These are phyloP conservation scores for Neurospora sp. DNA, from an alignment of 495 filamentous ascomycete genomes.

Conservation along the genomic window DNA sequence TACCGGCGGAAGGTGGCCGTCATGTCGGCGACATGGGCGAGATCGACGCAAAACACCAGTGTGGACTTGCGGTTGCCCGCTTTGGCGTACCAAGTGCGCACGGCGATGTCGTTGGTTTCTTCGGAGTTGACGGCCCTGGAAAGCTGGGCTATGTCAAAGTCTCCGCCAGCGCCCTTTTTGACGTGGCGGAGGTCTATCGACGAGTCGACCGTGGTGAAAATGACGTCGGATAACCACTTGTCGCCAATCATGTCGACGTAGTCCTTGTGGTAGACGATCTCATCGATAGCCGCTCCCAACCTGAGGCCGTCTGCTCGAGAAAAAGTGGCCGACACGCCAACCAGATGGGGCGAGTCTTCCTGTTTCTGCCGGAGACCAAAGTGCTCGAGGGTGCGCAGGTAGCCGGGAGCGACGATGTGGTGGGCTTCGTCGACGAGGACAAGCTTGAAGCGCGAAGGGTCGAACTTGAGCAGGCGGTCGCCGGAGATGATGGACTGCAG, in stretches of 20 bases:
- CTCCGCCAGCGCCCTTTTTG: conserved; percentile 48
- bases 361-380: conserved; percentile 55
- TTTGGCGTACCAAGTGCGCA: conserved; percentile 74
- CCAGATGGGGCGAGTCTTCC: conserved; percentile 54
- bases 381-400: conserved; percentile 60
- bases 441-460: conserved; percentile 74
- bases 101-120: conserved; percentile 67
- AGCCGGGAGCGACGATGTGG: conserved; percentile 80
- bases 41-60: conserved; percentile 84
- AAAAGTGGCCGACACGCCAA: conserved; percentile 91
- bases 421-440: conserved; percentile 96
- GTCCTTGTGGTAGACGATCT: conserved; percentile 95
- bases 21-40: conserved; percentile 64
- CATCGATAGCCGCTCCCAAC: conserved; percentile 80
- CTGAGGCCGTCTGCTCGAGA: conserved; percentile 82
- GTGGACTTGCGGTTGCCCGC: conserved; percentile 69
- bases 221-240: conserved; percentile 70
- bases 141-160: conserved; percentile 66
- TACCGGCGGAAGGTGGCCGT: conserved; percentile 64
- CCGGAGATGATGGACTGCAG: conserved; percentile 67
- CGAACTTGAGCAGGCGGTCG: conserved; percentile 69
- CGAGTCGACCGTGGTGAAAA: conserved; percentile 87
- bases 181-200: conserved; percentile 67
- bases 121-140: conserved; percentile 72
- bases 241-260: conserved; percentile 95